A percentile compares a stretch with the other conserved stretches of the same genome.
phyloP scores from a whole-genome alignment of 2,329 filamentous ascomycete genomes.

The Drechmeria coniospora region DNA sequence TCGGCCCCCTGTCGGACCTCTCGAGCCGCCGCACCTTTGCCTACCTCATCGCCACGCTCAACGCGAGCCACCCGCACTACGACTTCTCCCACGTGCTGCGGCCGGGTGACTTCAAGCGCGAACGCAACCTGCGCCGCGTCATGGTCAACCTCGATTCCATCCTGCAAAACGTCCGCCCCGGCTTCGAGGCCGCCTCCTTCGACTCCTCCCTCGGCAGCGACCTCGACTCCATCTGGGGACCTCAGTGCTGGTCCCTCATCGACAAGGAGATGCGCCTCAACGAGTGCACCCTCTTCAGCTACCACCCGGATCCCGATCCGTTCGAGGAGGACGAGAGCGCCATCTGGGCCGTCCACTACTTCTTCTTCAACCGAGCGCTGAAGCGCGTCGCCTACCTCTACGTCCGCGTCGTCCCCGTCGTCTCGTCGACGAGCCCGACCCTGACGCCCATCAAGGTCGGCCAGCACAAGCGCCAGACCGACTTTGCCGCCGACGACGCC shows the following conservation, averaged over 20 bases:
- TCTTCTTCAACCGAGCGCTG: slow-evolving; percentile 87
- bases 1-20: slow-evolving; percentile 76
- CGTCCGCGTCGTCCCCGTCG: slow-evolving; percentile 71
- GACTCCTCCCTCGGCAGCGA: slow-evolving; percentile 25
- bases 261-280: slow-evolving; percentile 89
- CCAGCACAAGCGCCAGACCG: slow-evolving; percentile 12
- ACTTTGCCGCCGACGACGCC: slow-evolving; percentile 19
- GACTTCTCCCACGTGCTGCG: slow-evolving; percentile 90
- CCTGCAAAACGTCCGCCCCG: slow-evolving; percentile 69
- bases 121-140: slow-evolving; percentile 62
- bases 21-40: slow-evolving; percentile 85
- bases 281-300: slow-evolving; percentile 80
- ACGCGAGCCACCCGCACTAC: slow-evolving; percentile 81
- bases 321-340: slow-evolving; percentile 85
- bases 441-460: slow-evolving; percentile 19
- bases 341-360: slow-evolving; percentile 92
- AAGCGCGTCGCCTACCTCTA: slow-evolving; percentile 94
- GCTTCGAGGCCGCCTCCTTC: slow-evolving; percentile 29
- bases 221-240: slow-evolving; percentile 59
- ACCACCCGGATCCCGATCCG: slow-evolving; percentile 75
- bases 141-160: slow-evolving; percentile 82
- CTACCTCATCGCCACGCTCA: slow-evolving; percentile 90
- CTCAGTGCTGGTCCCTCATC: slow-evolving; percentile 80
- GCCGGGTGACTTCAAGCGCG: slow-evolving; percentile 77
- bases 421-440: slow-evolving; percentile 45